Evolutionary conservation across 1,284 basidiomycete species (phyloP).

Genomic region (Grifola frondosa): DNA sequence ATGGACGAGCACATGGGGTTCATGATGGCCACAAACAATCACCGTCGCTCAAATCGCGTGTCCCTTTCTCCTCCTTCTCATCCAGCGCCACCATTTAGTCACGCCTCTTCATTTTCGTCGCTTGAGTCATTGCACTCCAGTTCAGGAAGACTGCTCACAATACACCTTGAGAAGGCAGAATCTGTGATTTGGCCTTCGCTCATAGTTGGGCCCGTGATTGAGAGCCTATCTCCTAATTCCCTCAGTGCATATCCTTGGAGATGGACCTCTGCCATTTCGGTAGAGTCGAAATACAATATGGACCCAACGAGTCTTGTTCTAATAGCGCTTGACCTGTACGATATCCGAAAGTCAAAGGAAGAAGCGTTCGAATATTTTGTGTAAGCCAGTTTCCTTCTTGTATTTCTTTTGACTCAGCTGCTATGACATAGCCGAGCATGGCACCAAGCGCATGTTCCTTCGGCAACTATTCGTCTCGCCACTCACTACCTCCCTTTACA

Average conservation of each 20-base stretch:
- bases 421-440: conserved; percentile 63
- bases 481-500: conserved; percentile 66
- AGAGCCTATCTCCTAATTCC: conserved; percentile 47
- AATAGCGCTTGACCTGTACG: conserved; percentile 64
- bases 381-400: conserved; percentile 40
- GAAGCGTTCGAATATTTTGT: conserved; percentile 79
- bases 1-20: conserved; percentile 42
- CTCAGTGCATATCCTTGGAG: conserved; percentile 47
- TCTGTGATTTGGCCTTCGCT: conserved; percentile 78
- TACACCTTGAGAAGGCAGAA: conserved; percentile 76
- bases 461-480: conserved; percentile 72
- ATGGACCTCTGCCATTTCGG: conserved; percentile 48
- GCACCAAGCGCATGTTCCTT: conserved; percentile 71
- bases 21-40: conserved; percentile 11
- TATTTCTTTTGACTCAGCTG: conserved; percentile 4
- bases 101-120: conserved; percentile 70
- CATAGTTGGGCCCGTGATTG: conserved; percentile 70
- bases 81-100: conserved; percentile 44
- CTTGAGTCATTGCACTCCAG: conserved; percentile 65
- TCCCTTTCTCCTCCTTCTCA: conserved; percentile 51
- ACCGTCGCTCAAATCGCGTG: conserved; percentile 17
- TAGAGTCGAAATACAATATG: conserved; percentile 72
- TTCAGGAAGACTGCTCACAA: conserved; percentile 64
- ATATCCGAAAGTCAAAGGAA: conserved; percentile 69
- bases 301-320: conserved; percentile 76